Conservation (phyloP, 1,284 basidiomycete genomes). For the Fistulinella cinereoalba region DNA sequence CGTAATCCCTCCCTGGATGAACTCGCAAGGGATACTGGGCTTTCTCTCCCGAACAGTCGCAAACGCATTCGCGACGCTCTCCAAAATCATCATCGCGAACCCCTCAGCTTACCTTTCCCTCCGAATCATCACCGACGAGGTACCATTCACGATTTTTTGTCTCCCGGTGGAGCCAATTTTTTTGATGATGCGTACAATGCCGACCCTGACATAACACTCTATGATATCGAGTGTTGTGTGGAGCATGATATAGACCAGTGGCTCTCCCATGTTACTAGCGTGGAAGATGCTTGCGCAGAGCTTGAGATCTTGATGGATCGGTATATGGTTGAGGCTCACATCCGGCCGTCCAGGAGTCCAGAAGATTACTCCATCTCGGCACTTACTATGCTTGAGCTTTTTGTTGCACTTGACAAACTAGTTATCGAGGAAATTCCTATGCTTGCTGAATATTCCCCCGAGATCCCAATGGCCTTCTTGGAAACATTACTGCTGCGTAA, state of each 20-base stretch:
- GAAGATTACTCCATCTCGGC: neutral
- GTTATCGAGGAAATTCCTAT: neutral
- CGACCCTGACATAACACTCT: conserved; percentile 23
- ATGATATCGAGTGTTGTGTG: conserved; percentile 16
- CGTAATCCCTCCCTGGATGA: neutral
- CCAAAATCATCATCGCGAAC: neutral
- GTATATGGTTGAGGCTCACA: neutral
- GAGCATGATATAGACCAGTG: neutral
- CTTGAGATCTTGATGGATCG: conserved; percentile 3
- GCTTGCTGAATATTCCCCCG: neutral
- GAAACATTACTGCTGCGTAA: neutral
- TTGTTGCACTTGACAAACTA: neutral
- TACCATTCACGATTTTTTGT: neutral
- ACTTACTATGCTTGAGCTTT: neutral
- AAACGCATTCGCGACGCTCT: conserved; percentile 4
- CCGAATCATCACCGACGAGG: neutral
- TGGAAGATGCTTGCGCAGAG: neutral
- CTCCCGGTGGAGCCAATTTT: neutral
- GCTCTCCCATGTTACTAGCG: neutral
- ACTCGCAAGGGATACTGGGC: neutral
- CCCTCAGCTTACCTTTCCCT: conserved; percentile 6
- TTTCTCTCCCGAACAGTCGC: neutral
- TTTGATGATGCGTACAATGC: conserved; percentile 2
- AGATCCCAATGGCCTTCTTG: neutral
- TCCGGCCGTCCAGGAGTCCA: neutral